Evolutionary conservation across 2,329 filamentous ascomycete species (phyloP).

Genomic region (Pseudogymnoascus sp.): DNA sequence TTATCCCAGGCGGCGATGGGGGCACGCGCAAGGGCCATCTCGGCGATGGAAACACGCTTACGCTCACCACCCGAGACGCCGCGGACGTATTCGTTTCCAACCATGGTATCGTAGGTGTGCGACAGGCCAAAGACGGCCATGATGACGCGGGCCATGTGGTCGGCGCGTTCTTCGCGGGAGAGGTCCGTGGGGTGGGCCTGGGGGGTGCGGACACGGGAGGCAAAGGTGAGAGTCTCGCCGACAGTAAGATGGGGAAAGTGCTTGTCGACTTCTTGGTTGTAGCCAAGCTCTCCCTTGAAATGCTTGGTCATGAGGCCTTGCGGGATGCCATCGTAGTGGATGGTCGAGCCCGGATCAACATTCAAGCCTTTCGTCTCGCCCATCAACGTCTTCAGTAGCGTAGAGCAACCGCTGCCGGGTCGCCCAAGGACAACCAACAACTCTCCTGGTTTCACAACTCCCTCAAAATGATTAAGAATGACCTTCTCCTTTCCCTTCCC

Average conservation of each 20-base stretch:
- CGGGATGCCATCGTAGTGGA: constrained; percentile 55
- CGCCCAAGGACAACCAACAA: constrained; percentile 61
- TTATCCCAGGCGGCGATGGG: constrained; percentile 30
- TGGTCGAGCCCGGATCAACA: constrained; percentile 39
- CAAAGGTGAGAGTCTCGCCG: constrained; percentile 65
- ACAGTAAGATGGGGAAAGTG: constrained; percentile 72
- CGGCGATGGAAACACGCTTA: constrained; percentile 75
- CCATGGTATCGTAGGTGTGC: constrained; percentile 63
- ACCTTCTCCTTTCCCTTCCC: constrained; percentile 43
- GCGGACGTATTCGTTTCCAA: constrained; percentile 64
- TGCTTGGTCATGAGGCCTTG: constrained; percentile 44
- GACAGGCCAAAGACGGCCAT: constrained; percentile 65
- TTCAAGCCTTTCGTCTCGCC: constrained; percentile 48
- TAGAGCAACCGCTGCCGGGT: constrained; percentile 57
- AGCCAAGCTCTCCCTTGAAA: constrained; percentile 59
- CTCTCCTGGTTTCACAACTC: constrained; percentile 55
- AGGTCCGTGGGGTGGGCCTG: constrained; percentile 51
- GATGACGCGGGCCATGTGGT: constrained; percentile 43
- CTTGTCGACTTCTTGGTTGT: constrained; percentile 68
- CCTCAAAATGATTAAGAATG: constrained; percentile 57
- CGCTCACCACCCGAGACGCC: constrained; percentile 65
- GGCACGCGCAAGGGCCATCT: constrained; percentile 54
- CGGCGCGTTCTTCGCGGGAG: constrained; percentile 43
- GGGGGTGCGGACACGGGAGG: constrained; percentile 59
- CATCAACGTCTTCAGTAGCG: constrained; percentile 54